A percentile compares a stretch with the other conserved stretches of the same genome.
Evolutionary conservation across 306 rosid species (phyloP).

Genomic region (Cercis canadensis): DNA sequence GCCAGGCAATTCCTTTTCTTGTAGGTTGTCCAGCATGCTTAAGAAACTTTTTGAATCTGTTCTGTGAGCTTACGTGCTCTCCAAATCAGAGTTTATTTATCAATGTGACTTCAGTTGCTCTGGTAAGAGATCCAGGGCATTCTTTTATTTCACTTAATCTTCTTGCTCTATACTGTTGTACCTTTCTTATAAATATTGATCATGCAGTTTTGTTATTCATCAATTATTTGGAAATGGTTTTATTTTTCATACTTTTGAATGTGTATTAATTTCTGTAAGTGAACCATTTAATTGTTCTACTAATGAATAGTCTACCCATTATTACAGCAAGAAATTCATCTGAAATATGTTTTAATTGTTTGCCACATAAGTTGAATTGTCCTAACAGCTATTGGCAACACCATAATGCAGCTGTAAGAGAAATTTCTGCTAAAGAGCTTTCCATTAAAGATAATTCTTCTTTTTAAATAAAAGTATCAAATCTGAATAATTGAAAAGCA

Average conservation of each 20-base stretch:
- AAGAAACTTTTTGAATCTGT: conserved; percentile 92
- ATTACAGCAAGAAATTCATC: conserved; percentile 28
- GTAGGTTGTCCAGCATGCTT: conserved; percentile 99
- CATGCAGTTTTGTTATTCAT: conserved; percentile 18
- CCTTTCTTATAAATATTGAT: background rate
- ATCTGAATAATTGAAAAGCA: background rate
- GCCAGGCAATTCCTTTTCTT: conserved; percentile 97
- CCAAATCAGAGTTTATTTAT: conserved; percentile 96
- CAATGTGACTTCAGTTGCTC: conserved; percentile 78
- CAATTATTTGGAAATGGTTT: conserved; percentile 1
- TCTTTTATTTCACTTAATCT: conserved; percentile 13
- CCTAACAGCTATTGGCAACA: conserved; percentile 13
- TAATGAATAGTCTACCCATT: background rate
- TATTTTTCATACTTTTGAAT: background rate
- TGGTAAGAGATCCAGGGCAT: conserved; percentile 54
- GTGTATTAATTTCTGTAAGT: background rate
- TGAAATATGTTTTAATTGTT: conserved; percentile 14
- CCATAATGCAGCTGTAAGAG: background rate
- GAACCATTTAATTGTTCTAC: background rate
- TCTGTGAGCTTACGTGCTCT: conserved; percentile 98
- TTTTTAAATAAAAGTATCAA: conserved; percentile 15
- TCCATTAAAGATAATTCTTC: conserved; percentile 5
- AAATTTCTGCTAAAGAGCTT: background rate
- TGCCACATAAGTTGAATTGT: background rate
- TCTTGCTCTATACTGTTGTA: conserved; percentile 23